Percentiles rank a stretch among this genome's conserved stretches.
Conservation (phyloP, 192 early-diverging fungal species). For the Gryganskiella cystojenkinii region DNA sequence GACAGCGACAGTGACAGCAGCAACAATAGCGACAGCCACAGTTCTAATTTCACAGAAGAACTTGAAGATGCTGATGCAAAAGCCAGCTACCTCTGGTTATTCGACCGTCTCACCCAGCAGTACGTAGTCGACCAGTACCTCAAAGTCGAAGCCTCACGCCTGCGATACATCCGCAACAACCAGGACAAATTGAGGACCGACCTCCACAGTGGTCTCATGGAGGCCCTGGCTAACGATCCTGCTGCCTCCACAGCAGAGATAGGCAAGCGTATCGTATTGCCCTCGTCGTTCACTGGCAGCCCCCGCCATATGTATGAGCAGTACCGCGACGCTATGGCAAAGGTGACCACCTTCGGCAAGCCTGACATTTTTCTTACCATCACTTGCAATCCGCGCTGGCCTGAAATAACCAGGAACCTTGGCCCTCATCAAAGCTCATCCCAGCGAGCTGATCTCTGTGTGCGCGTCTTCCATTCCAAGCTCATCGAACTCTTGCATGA, state of each 20-base stretch:
- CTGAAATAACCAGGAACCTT: slow-evolving; percentile 19
- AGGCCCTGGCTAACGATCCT: neutral
- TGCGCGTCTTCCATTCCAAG: no score
- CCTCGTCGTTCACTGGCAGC: slow-evolving; percentile 30
- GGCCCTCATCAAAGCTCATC: no score
- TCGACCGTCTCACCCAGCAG: slow-evolving; percentile 23
- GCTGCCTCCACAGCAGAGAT: neutral
- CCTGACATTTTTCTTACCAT: slow-evolving; percentile 47
- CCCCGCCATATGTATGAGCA: slow-evolving; percentile 30
- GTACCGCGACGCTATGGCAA: slow-evolving; percentile 33
- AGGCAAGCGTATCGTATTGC: slow-evolving; percentile 27
- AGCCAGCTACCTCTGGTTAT: no score
- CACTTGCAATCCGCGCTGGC: slow-evolving; percentile 49
- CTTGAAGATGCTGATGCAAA: no score
- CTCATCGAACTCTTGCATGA: no score
- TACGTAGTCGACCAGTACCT: slow-evolving; percentile 42
- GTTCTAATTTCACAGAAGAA: no score
- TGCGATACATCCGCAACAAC: slow-evolving; percentile 15
- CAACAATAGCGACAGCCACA: no score
- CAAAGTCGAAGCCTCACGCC: slow-evolving; percentile 21
- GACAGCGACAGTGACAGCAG: no score
- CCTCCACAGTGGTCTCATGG: slow-evolving; percentile 15
- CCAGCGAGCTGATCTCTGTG: no score
- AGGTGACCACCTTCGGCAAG: slow-evolving; percentile 32
- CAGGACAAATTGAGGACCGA: slow-evolving; percentile 10